Evolutionary conservation across 257 asterid genomes (phyloP), one percentile per base, ranked within the genome.

Genomic region (Henckelia pumila): DNA sequence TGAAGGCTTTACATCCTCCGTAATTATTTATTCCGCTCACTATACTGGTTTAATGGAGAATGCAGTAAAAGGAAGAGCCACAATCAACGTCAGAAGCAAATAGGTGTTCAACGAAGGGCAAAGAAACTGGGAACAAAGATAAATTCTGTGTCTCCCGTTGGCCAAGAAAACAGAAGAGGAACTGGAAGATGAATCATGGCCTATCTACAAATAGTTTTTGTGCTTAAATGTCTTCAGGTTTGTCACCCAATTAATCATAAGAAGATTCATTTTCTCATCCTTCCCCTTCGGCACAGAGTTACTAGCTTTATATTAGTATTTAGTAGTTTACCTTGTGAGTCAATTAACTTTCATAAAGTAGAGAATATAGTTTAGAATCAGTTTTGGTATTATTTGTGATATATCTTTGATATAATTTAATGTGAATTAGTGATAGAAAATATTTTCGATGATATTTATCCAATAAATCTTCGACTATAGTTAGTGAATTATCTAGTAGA

Each of bases 21-120:
- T 56, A 59, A 50, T 17, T 25, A 33, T 67, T 70, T 62, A 26
- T 24, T 71, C 21, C 33, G 61, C 66, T 67, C 58, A 72, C 25
- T 35, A 8, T 37, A 57, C 68, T 56, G 7, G 55, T 25, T 68
- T 28, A 57, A 25, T 75, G 63, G 62, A 65, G 30, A 22, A 47
- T 87, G 87, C 86, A 88, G 99, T 73, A 83, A 66, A 79, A 80
- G 95, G 82, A 82, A 78, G 76, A 77, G 78, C 70, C 83, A 63
- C 50, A 76, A 61, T 49, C 95, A 61, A 61, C 89, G 88, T 7
- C 88, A 75, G 78, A 93, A 86, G 81, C 87, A 65, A 64, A 84
- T 78, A 71, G 89, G 92, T 50, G 44, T 80, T 60, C 85, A 75
- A 60, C 85, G 88, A 60, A 74, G 80, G n/a, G 95, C 66, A 21